Percentiles rank a stretch among this genome's conserved stretches.
Conservation (phyloP, 179 eudicot genomes). For the Spergularia azorica region DNA sequence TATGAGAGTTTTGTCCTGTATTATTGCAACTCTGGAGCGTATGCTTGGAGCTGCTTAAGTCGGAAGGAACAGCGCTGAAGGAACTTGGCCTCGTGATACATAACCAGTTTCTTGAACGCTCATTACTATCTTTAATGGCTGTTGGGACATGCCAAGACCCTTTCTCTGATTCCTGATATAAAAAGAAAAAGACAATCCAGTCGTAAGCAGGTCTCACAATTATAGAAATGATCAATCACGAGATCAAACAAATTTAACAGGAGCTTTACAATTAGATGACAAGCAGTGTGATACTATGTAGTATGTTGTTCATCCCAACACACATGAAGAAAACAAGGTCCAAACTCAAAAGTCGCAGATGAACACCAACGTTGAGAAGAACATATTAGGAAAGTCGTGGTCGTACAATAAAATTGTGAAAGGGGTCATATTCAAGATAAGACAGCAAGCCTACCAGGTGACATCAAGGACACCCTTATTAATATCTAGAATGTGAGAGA, state of each 20-base stretch:
- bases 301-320: background rate
- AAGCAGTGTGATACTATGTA: background rate
- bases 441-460: background rate
- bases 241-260: background rate
- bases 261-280: background rate
- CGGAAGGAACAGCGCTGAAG: constrained; percentile 8
- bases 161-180: constrained; percentile 58
- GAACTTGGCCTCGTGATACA: constrained; percentile 44
- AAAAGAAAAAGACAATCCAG: constrained; percentile 2
- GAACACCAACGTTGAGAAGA: no score
- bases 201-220: background rate
- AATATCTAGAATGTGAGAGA: no score
- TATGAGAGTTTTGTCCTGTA: constrained; percentile 4
- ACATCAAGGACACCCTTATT: background rate
- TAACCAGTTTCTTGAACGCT: constrained; percentile 63
- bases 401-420: no score
- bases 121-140: constrained; percentile 43
- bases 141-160: constrained; percentile 76
- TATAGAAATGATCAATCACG: no score
- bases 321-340: background rate
- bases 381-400: background rate
- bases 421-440: background rate
- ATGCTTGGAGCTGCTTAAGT: constrained; percentile 1
- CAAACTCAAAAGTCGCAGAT: no score
- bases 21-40: background rate